Evolutionary conservation across 495 filamentous ascomycete species (phyloP).

Genomic region (Aspergillus panamensis): DNA sequence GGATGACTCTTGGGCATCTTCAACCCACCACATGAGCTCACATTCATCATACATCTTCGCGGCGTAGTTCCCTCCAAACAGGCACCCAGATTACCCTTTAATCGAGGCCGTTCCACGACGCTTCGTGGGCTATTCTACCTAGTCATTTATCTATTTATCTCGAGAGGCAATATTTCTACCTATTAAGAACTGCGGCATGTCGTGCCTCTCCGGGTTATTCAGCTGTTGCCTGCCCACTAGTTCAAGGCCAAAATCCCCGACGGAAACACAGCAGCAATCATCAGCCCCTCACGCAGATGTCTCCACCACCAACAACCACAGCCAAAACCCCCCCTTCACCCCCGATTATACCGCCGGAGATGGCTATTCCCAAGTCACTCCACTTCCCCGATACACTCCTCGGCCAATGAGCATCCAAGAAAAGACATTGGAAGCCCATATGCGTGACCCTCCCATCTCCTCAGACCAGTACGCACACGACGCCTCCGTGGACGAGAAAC

Average conservation of each 20-base stretch:
- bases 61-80: conserved; percentile 1
- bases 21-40: neutral
- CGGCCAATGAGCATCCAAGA: conserved; percentile 41
- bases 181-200: conserved; percentile 1
- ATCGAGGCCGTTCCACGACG: neutral
- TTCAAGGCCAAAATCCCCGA: conserved; percentile 7
- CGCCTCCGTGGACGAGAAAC: conserved; percentile 34
- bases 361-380: conserved; percentile 34
- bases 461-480: conserved; percentile 16
- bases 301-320: conserved; percentile 19
- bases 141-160: neutral
- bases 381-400: conserved; percentile 43
- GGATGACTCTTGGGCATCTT: neutral
- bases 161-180: neutral
- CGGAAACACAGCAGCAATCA: conserved; percentile 6
- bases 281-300: conserved; percentile 20
- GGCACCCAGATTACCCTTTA: conserved; percentile 10
- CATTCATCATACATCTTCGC: neutral
- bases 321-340: conserved; percentile 21
- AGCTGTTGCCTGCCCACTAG: conserved; percentile 16
- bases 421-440: conserved; percentile 41
- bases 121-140: neutral
- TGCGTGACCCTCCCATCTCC: conserved; percentile 37
- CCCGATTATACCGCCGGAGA: conserved; percentile 19
- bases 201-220: conserved; percentile 8